A percentile compares a stretch with the other conserved stretches of the same genome.
phyloP scores from a whole-genome alignment of 805 yeast genomes.

The Cyberlindnera japonica region DNA sequence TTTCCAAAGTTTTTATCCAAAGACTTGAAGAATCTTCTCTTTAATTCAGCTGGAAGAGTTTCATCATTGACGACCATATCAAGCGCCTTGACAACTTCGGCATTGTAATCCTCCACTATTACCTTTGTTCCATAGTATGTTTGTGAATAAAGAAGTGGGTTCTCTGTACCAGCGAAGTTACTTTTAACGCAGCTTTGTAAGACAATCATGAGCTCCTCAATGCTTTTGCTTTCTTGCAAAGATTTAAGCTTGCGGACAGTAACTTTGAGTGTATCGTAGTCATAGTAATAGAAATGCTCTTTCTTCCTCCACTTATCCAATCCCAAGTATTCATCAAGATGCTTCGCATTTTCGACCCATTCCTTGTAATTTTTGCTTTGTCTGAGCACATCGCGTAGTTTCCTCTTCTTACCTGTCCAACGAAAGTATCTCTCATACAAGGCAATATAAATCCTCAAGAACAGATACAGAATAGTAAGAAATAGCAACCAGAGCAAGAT shows the following conservation, averaged over 20 bases:
- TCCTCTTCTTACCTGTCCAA: constrained; percentile 56
- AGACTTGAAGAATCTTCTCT: constrained; percentile 51
- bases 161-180: constrained; percentile 78
- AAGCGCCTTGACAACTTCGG: constrained; percentile 48
- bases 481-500: constrained; percentile 52
- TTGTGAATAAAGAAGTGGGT: constrained; percentile 66
- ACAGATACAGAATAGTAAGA: constrained; percentile 46
- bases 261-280: constrained; percentile 53
- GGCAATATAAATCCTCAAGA: constrained; percentile 58
- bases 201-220: constrained; percentile 48
- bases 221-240: constrained; percentile 25
- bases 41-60: constrained; percentile 36
- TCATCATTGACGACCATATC: constrained; percentile 39
- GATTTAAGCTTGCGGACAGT: constrained; percentile 40
- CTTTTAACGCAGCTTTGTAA: constrained; percentile 65
- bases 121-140: constrained; percentile 71
- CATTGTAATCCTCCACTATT: constrained; percentile 51
- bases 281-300: constrained; percentile 63
- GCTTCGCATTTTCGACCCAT: constrained; percentile 57
- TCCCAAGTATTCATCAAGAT: constrained; percentile 53
- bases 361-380: constrained; percentile 50
- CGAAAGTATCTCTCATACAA: constrained; percentile 55
- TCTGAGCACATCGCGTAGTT: constrained; percentile 47
- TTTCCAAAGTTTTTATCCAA: constrained; percentile 65
- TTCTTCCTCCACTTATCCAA: constrained; percentile 62